Evolutionary conservation across 495 filamentous ascomycete genomes (phyloP), one percentile per base, ranked within the genome.

Genomic region (Lepidopterella palustris): DNA sequence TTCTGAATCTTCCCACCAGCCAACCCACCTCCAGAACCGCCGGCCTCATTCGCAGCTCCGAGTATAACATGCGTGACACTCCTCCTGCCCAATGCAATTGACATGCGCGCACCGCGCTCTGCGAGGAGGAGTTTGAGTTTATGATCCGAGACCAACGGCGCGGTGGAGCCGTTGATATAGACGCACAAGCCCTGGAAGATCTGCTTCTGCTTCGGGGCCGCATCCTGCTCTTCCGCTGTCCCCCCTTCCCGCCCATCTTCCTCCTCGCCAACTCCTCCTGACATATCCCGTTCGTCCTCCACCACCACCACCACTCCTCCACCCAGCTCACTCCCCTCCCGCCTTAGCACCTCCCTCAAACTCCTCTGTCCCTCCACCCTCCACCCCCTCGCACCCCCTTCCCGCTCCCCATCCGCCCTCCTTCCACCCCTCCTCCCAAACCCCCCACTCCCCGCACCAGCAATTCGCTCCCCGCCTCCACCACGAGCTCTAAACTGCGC

Each of bases 141-240:
- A 70, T 95, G 88, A 74, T 98, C 92, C 0, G 87, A 91, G 47
- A 98, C 81, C 13, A 80, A 66, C 5, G 92, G 89, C 53, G 84
- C 75, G 0, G 90, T 96, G 53, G 87, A 88, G 54, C 91, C 92
- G 73, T 96, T 96, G 74, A 97, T 80, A 74, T 93, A 93, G 70
- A 97, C 79, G 23, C 79, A 80, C 25, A 88, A 75, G 18, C 80
- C 79, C 49, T 78, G 66, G 70, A 96, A 89, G 56, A 95, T 80
- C 55, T 71, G 76, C 23, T 52, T 58, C 10, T 58, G 26, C 31
- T 9, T 35, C 10, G 58, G 56, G n/a, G n/a, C n/a, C n/a, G 64
- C 57, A 57, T 70, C 32, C 4, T 13, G 28, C 23, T 20, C 29
- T 26, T 15, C 11, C 3, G 18, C 55, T 28, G 25, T 18, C 23